Conservation (phyloP, 2,329 filamentous ascomycete species). For the Fusarium subglutinans region DNA sequence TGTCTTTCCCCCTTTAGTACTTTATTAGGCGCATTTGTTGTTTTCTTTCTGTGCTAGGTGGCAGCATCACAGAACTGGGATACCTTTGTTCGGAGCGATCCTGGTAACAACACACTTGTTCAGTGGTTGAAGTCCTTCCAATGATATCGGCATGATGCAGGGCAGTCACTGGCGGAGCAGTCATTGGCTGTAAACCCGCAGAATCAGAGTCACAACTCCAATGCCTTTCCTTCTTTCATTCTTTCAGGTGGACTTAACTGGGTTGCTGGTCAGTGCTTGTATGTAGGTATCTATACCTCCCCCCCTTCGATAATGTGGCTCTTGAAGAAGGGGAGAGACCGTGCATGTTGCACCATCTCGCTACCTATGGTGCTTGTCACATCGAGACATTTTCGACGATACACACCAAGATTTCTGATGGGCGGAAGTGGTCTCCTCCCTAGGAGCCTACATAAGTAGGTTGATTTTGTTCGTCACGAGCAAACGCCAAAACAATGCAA, state of each 20-base stretch:
- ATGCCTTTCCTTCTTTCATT: neutral
- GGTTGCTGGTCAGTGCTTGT: conserved; percentile 21
- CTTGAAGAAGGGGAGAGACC: conserved; percentile 21
- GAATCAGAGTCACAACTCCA: conserved; percentile 25
- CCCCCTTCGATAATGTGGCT: conserved; percentile 11
- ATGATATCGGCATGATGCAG: conserved; percentile 18
- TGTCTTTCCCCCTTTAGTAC: conserved; percentile 1
- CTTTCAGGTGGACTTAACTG: conserved; percentile 5
- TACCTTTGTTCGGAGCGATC: conserved; percentile 9
- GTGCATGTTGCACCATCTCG: conserved; percentile 21
- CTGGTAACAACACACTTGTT: conserved; percentile 10
- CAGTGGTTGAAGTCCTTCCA: conserved; percentile 15
- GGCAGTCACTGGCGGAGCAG: conserved; percentile 3
- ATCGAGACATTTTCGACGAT: conserved; percentile 9
- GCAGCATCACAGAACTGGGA: conserved; percentile 33
- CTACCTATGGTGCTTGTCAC: neutral
- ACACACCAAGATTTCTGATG: conserved; percentile 7
- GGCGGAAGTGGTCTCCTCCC: neutral
- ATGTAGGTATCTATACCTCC: conserved; percentile 11
- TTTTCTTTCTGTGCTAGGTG: neutral
- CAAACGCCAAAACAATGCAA: conserved; percentile 8
- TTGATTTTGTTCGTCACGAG: neutral
- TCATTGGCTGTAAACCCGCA: conserved; percentile 25
- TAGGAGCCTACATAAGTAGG: neutral
- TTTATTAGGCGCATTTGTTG: neutral